Conservation (phyloP, 2,329 filamentous ascomycete species). For the Exophiala mesophila region DNA sequence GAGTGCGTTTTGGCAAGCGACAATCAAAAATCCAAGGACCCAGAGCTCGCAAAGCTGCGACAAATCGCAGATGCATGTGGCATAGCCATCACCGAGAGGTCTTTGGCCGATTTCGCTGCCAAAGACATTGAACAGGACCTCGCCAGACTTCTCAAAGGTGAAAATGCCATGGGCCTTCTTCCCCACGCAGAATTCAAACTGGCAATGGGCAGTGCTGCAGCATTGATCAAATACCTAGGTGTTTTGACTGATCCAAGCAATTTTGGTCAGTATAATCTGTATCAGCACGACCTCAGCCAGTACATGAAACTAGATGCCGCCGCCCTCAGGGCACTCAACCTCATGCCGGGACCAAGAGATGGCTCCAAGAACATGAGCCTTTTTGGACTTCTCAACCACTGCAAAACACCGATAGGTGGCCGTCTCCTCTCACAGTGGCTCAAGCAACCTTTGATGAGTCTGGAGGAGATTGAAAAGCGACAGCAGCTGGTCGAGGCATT, state of each 20-base stretch:
- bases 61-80: constrained; percentile 90
- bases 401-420: constrained; percentile 92
- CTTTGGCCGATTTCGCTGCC: constrained; percentile 70
- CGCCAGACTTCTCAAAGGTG: constrained; percentile 78
- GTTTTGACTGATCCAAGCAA: constrained; percentile 88
- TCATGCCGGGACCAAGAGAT: constrained; percentile 93
- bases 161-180: constrained; percentile 68
- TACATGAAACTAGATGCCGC: constrained; percentile 98
- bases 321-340: constrained; percentile 85
- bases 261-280: constrained; percentile 94
- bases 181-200: constrained; percentile 90
- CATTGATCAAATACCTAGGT: constrained; percentile 89
- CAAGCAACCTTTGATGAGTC: constrained; percentile 93
- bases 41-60: constrained; percentile 79
- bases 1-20: constrained; percentile 87
- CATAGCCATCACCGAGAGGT: constrained; percentile 78
- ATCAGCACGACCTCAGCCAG: constrained; percentile 92
- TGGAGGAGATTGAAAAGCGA: constrained; percentile 79
- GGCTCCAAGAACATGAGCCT: constrained; percentile 97
- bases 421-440: constrained; percentile 90
- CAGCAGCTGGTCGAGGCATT: constrained; percentile 96
- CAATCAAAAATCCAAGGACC: constrained; percentile 67
- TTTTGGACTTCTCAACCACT: constrained; percentile 90
- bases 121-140: constrained; percentile 96
- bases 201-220: constrained; percentile 90